Base-by-base conservation (phyloP, 495 filamentous ascomycete genomes). In the Schizothecium vesticola region DNA sequence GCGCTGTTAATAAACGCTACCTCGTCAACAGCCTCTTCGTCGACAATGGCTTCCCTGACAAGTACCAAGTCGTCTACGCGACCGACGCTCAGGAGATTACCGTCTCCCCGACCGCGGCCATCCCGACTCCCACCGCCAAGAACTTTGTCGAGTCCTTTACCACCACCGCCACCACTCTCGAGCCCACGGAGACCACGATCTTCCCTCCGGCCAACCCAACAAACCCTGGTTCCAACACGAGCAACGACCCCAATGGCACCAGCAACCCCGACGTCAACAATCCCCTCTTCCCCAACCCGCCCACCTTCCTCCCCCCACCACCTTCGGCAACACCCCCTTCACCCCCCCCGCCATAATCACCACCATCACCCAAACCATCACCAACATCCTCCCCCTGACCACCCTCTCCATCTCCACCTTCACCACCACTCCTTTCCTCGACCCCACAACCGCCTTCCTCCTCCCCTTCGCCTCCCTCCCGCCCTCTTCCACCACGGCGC, bases 31-130 rank as follows among this genome's bases (percentile, higher is more conserved):
- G 73, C 68, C 72, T 73, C 0, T 56, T 75, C 8, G 72, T 70
- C 16, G 73, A 80, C 71, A 79, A 80, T 60, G 77, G 77, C 66
- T 70, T 73, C 67, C 73, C 78, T 1, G 71, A 77, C 22, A 73
- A 68, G 25, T 67, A 78, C 55, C 59, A 76, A 56, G 71, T 75
- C 63, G 72, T 80, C 33, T 78, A 78, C 75, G 71, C 78, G 11
- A 76, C 76, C 9, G 75, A 77, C 23, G 66, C 71, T 10, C 64
- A 73, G 23, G 67, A 70, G 24, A 78, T 79, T 73, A 80, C 78
- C 56, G 72, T 80, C 69, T 66, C 70, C 21, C 69, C 71, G 13
- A 72, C 68, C 28, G 56, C 76, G 3, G 75, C 73, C 63, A 63
- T 21, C 64, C 74, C 31, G 29, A 65, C 61, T 56, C 62, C 67